Conservation (phyloP, 805 yeast species). For the Saturnispora sekii region DNA sequence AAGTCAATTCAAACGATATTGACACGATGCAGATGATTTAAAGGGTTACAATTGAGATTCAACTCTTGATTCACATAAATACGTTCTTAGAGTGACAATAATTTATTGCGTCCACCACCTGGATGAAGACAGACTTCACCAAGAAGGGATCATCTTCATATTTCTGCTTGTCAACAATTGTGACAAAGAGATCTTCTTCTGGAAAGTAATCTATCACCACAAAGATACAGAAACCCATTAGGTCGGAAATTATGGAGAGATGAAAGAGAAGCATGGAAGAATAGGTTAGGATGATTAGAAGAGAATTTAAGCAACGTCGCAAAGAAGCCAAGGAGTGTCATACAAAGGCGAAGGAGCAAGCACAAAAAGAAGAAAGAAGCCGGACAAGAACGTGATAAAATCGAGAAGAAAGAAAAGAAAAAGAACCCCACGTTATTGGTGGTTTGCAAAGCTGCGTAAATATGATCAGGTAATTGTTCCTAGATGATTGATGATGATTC, state of each 20-base stretch:
- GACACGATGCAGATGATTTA: not conserved
- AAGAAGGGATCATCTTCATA: constrained; percentile 43
- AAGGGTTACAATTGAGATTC: not conserved
- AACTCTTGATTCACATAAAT: not conserved
- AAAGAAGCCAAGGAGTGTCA: not conserved
- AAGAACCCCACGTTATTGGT: no score
- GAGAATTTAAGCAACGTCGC: not conserved
- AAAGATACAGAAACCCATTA: constrained; percentile 28
- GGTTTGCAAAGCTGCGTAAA: no score
- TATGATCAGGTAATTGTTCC: no score
- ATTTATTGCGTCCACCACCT: constrained; percentile 72
- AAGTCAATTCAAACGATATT: not conserved
- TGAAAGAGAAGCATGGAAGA: not conserved
- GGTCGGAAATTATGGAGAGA: not conserved
- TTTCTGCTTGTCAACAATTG: constrained; percentile 66
- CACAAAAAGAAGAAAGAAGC: not conserved
- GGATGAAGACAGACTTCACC: constrained; percentile 54
- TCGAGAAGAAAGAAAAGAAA: no score
- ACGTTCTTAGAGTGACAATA: constrained; percentile 78
- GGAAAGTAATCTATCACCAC: constrained; percentile 80
- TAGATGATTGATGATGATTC: no score
- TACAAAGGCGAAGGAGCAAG: not conserved
- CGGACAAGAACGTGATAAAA: not conserved
- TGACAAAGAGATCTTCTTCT: constrained; percentile 79
- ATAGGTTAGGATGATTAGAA: not conserved